phyloP scores from a whole-genome alignment of 306 rosid genomes.

The Castanea mollissima region DNA sequence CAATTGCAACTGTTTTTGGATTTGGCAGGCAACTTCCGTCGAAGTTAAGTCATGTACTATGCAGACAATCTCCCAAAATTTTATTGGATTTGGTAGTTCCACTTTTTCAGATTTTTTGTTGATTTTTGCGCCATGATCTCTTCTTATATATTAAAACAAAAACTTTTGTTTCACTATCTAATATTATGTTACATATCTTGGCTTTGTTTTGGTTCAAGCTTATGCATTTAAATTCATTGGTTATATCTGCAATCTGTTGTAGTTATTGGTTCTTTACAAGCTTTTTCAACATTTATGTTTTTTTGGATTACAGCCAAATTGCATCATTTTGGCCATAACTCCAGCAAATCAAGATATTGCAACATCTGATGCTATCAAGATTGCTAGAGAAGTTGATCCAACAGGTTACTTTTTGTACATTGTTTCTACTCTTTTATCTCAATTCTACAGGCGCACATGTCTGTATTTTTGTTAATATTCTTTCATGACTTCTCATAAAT shows the following conservation, averaged over 20 bases:
- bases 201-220: neutral
- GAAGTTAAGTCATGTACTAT: neutral
- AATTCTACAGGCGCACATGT: conserved; percentile 5
- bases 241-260: neutral
- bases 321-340: conserved; percentile 85
- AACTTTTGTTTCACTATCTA: neutral
- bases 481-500: neutral
- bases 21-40: neutral
- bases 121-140: neutral
- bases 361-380: conserved; percentile 86
- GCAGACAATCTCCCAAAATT: neutral
- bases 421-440: conserved; percentile 3
- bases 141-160: neutral
- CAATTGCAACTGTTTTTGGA: neutral
- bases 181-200: neutral
- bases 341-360: conserved; percentile 95
- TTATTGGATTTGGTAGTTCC: neutral
- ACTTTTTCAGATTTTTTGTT: neutral
- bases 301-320: conserved; percentile 65
- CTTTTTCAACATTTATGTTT: neutral
- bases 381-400: conserved; percentile 89
- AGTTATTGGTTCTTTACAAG: neutral
- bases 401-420: conserved; percentile 42
- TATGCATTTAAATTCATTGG: neutral
- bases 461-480: conserved; percentile 4